Percentiles rank a stretch among this genome's conserved stretches.
These are phyloP conservation scores for Cryptococcus neoformans DNA, from an alignment of 1,284 basidiomycete species.

Conservation along the genomic window DNA sequence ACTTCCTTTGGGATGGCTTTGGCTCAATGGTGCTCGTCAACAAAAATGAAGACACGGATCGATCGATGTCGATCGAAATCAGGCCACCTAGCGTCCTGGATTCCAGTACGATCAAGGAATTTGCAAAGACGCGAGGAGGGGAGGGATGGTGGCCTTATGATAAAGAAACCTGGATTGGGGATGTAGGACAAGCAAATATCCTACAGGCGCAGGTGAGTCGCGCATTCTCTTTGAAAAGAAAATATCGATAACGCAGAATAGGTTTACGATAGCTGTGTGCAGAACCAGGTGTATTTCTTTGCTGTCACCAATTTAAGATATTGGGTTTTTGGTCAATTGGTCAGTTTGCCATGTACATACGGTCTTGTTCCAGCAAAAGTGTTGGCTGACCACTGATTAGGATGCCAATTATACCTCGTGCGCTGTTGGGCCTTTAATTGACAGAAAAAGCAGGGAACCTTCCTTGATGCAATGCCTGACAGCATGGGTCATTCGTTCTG, in stretches of 20 bases:
- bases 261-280: constrained; percentile 43
- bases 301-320: constrained; percentile 43
- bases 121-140: constrained; percentile 17
- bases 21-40: constrained; percentile 42
- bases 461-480: constrained; percentile 42
- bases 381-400: constrained; percentile 12
- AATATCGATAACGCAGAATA: constrained; percentile 3
- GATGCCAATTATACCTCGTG: constrained; percentile 32
- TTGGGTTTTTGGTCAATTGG: constrained; percentile 49
- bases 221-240: background rate
- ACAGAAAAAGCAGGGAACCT: constrained; percentile 28
- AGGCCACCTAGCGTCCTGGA: constrained; percentile 37
- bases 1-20: constrained; percentile 38
- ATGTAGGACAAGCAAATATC: constrained; percentile 40
- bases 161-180: constrained; percentile 26
- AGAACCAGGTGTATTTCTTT: constrained; percentile 42
- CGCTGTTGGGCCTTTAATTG: constrained; percentile 31
- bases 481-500: constrained; percentile 37
- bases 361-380: background rate
- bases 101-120: constrained; percentile 32
- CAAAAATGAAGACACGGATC: constrained; percentile 22
- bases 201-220: constrained; percentile 39
- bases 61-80: constrained; percentile 35
- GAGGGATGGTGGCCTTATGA: constrained; percentile 35
- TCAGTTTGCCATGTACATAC: constrained; percentile 16